Percentiles rank a stretch among this genome's conserved stretches.
These are phyloP conservation scores for Gloeophyllum trabeum DNA, from an alignment of 768 basidiomycete species.

Conservation along the genomic window DNA sequence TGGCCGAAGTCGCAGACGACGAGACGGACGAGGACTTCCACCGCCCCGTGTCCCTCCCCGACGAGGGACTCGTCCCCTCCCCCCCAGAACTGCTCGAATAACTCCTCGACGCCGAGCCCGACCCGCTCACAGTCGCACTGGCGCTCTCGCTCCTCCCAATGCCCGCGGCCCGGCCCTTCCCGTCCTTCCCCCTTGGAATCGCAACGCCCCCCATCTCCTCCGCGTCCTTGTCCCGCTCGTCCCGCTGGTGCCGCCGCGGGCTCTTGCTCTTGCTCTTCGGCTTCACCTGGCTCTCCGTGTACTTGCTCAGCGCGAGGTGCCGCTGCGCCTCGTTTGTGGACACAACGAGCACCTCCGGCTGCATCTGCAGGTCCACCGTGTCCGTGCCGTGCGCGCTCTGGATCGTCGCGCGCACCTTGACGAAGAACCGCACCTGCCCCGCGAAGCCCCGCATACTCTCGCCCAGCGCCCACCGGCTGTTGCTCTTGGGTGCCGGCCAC, in stretches of 20 bases:
- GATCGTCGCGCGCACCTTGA: constrained; percentile 48
- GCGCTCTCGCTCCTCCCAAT: background rate
- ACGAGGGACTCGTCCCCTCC: background rate
- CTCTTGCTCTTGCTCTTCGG: constrained; percentile 5
- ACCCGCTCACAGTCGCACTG: no score
- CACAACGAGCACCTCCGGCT: constrained; percentile 55
- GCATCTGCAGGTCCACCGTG: constrained; percentile 50
- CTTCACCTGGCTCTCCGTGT: constrained; percentile 28
- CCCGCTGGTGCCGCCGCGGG: constrained; percentile 7
- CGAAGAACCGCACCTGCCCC: constrained; percentile 57
- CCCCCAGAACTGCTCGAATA: background rate
- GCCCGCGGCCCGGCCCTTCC: background rate
- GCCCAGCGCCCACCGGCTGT: constrained; percentile 69
- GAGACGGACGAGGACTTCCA: constrained; percentile 39
- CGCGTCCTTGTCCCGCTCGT: constrained; percentile 4
- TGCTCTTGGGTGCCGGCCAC: constrained; percentile 61
- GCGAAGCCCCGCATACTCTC: constrained; percentile 62
- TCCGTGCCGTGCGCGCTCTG: constrained; percentile 32
- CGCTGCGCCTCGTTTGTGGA: constrained; percentile 64
- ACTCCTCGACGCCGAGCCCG: background rate
- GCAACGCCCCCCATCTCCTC: no score
- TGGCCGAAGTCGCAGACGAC: background rate
- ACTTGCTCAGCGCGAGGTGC: constrained; percentile 49
- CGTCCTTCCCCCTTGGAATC: no score
- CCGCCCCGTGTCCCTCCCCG: constrained; percentile 34